Evolutionary conservation across 2,329 filamentous ascomycete species (phyloP), one percentile per base, ranked within the genome.

Genomic region (Teratosphaeria epicoccoides): DNA sequence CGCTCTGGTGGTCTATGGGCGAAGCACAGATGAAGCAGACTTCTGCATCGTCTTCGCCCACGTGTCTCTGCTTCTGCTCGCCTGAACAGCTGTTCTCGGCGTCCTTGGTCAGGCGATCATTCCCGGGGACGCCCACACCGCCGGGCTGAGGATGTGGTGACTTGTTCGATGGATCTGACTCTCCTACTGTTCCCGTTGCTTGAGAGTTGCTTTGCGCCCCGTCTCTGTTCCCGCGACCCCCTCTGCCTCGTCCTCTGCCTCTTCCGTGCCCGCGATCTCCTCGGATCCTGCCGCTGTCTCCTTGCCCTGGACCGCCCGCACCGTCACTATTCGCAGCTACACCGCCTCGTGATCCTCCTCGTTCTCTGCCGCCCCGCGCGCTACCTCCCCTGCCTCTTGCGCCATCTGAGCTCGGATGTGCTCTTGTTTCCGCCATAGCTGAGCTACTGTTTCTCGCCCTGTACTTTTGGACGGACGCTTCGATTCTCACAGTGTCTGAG

Each of bases 21-120:
- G 90, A 95, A 52, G 93, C 91, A 71, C 93, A 98, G 65, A 98
- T 98, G 71, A 97, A 97, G 79, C 93, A 98, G 55, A 96, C 80
- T 56, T 96, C 89, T 24, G 77, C 84, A 50, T 69, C 67, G 29
- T 61, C 59, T 52, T 50, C 54, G 44, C 46, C 55, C 43, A 51
- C 29, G 12, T 40, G n/a, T n/a, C 50, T 46, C 50, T 52, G 53
- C 50, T 52, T 29, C 49, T 45, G 28, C 52, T 61, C 59, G 60
- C 63, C 62, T 69, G 67, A 47, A 59, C 58, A 47, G 61, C 65
- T 63, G 50, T 61, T 60, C 57, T 61, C 61, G 69, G 72, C 71
- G 71, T 70, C 70, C 72, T 69, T 70, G 68, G 70, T 71, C 69
- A 70, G 69, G 70, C 67, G 69, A 68, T n/a, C n/a, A n/a, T 62